These are phyloP conservation scores for Didymella exigua DNA, from an alignment of 2,329 filamentous ascomycete genomes.

Conservation along the genomic window DNA sequence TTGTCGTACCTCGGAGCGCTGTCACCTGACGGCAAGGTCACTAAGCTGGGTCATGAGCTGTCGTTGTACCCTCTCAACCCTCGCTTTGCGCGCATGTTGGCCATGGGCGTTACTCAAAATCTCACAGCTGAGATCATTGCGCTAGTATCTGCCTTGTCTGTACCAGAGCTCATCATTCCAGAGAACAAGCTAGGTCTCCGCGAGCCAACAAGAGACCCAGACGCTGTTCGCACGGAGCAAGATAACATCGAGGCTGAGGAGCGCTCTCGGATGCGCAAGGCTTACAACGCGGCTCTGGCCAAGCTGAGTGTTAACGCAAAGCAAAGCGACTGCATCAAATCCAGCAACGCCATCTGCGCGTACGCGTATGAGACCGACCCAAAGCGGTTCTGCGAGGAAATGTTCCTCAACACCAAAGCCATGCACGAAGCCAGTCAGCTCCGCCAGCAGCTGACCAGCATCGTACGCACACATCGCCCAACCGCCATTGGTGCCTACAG, in stretches of 20 bases:
- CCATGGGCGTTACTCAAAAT: conserved; percentile 81
- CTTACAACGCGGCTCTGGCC: conserved; percentile 73
- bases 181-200: conserved; percentile 76
- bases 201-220: conserved; percentile 53
- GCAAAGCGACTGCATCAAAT: conserved; percentile 85
- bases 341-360: conserved; percentile 85
- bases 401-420: conserved; percentile 86
- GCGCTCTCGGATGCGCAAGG: conserved; percentile 68
- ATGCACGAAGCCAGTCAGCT: conserved; percentile 86
- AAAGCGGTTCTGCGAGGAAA: conserved; percentile 77
- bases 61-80: conserved; percentile 89
- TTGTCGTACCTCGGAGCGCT: conserved; percentile 86
- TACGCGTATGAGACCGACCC: conserved; percentile 60
- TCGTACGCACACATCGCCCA: conserved; percentile 76
- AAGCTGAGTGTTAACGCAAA: conserved; percentile 78
- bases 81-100: conserved; percentile 87
- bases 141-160: conserved; percentile 84
- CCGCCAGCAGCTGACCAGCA: conserved; percentile 78
- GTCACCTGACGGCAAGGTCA: conserved; percentile 73
- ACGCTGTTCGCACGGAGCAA: conserved; percentile 61
- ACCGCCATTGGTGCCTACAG: conserved; percentile 47
- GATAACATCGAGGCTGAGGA: conserved; percentile 74
- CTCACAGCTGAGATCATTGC: conserved; percentile 87
- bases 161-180: conserved; percentile 84
- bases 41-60: conserved; percentile 78